Conservation (phyloP, 2,329 filamentous ascomycete species). For the Aspergillus melleus region DNA sequence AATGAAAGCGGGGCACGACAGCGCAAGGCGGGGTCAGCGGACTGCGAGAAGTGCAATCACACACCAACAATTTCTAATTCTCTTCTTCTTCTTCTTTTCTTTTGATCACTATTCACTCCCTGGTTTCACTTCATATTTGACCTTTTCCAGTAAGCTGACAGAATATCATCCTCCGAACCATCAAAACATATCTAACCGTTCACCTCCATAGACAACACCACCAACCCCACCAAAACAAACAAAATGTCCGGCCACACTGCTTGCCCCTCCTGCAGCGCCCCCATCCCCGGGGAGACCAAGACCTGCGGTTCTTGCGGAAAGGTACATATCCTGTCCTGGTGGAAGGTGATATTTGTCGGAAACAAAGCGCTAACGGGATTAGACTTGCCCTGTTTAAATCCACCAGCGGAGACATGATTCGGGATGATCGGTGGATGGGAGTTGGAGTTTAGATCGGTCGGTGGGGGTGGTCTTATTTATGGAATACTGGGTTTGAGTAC, state of each 20-base stretch:
- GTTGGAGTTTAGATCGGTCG: background rate
- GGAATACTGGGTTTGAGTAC: no score
- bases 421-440: background rate
- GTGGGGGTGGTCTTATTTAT: no score
- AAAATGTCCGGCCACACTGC: constrained; percentile 25
- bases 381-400: background rate
- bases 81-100: background rate
- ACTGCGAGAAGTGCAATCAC: background rate
- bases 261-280: constrained; percentile 29
- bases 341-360: no score
- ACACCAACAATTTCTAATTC: background rate
- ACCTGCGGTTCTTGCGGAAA: constrained; percentile 30
- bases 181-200: no score
- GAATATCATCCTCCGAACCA: no score
- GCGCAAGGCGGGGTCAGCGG: background rate
- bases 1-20: background rate
- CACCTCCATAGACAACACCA: no score
- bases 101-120: background rate
- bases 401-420: background rate
- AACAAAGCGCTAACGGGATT: background rate
- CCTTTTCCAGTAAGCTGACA: no score
- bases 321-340: constrained; percentile 4
- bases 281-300: constrained; percentile 28
- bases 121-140: no score
- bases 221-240: background rate